Conservation (phyloP, 441 rosid species). For the Populus trichocarpa region DNA sequence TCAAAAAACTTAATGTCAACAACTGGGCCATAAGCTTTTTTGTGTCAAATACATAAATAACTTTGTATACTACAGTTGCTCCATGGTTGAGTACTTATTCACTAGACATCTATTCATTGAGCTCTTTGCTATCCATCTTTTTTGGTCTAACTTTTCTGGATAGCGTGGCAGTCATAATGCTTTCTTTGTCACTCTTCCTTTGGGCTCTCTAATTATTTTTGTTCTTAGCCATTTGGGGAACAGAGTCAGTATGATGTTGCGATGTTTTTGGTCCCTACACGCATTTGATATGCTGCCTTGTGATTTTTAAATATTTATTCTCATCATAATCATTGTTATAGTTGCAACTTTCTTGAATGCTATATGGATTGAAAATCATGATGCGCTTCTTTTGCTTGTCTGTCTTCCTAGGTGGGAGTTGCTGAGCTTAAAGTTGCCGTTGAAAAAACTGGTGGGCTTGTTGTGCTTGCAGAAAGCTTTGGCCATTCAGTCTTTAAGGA, state of each 20-base stretch:
- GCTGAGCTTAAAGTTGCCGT: constrained; percentile 93
- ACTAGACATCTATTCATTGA: not conserved
- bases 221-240: not conserved
- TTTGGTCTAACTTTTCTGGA: not conserved
- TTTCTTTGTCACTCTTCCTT: not conserved
- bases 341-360: not conserved
- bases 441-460: constrained; percentile 92
- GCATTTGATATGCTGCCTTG: not conserved
- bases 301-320: too few relatives aligned
- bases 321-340: not conserved
- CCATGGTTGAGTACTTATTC: not conserved
- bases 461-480: constrained; percentile 96
- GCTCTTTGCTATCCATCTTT: not conserved
- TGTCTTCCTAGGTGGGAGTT: constrained; percentile 64
- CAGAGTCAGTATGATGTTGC: not conserved
- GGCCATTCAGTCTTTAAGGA: constrained; percentile 90
- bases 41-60: not conserved
- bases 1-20: not conserved
- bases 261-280: not conserved
- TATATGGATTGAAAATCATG: constrained; percentile 1
- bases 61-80: not conserved
- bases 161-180: not conserved
- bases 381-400: constrained; percentile 8
- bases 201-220: not conserved
- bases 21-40: not conserved